Percentiles rank a stretch among this genome's conserved stretches.
Conservation (phyloP, 306 rosid genomes). For the Fragaria nilgerrensis region DNA sequence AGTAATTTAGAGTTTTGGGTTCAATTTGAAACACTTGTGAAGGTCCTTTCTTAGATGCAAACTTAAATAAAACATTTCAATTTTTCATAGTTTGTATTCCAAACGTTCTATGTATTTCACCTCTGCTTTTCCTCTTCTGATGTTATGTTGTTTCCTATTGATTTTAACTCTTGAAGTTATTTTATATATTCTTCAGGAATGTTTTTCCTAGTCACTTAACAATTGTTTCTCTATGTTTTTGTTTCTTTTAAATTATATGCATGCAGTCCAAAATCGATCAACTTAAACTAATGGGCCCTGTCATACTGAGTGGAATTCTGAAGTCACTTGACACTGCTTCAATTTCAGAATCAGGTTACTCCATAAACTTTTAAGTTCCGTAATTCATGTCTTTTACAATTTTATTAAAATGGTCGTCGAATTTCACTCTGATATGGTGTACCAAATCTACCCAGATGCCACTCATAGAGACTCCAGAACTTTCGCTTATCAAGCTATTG, state of each 20-base stretch:
- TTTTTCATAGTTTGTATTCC: neutral
- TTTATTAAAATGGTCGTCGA: slow-evolving; percentile 13
- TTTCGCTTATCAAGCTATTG: slow-evolving; percentile 92
- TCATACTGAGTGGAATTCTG: slow-evolving; percentile 84
- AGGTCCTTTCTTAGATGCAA: neutral
- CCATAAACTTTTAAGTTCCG: slow-evolving; percentile 17
- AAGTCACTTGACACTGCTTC: slow-evolving; percentile 84
- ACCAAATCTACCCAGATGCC: slow-evolving; percentile 54
- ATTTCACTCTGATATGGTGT: slow-evolving; percentile 17
- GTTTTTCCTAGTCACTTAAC: neutral
- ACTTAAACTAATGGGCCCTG: slow-evolving; percentile 90
- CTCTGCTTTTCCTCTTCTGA: neutral
- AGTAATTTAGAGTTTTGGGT: neutral
- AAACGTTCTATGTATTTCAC: neutral
- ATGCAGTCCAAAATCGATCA: slow-evolving; percentile 81
- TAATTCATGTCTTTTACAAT: slow-evolving; percentile 13
- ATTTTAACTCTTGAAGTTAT: neutral
- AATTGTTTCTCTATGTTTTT: slow-evolving; percentile 10
- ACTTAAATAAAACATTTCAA: neutral
- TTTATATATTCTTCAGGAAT: neutral
- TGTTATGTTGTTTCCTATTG: neutral
- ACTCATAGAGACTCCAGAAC: slow-evolving; percentile 72
- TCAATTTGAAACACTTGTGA: neutral
- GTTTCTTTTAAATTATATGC: slow-evolving; percentile 23
- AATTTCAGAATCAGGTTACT: slow-evolving; percentile 67